Evolutionary conservation across 768 basidiomycete species (phyloP), one percentile per base, ranked within the genome.

Genomic region (Tricholoma matsutake): DNA sequence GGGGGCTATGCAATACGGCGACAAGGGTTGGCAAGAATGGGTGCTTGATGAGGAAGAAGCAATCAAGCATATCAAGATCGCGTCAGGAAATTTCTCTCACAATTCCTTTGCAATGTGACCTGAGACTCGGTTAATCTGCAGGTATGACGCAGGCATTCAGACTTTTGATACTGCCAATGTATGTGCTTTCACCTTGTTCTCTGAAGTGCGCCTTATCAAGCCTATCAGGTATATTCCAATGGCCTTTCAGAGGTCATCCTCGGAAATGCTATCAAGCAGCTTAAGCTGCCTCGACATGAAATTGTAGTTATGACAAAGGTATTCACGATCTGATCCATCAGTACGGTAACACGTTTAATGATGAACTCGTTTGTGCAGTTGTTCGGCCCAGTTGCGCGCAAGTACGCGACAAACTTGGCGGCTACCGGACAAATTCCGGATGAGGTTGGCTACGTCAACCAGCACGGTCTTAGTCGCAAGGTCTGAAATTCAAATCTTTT

Each of bases 241-340:
- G 88, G 88, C 2, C 71, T 75, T 6, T 87, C 85, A 0, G 91
- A 92, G 68, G 67, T 81, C 49, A 79, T 91, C 56, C 76, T 91
- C 18, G 90, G 90, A 10, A 86, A 88, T 64, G 88, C 85, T 2
- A 85, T 93, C 74, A 88, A 87, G 66, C 67, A 84, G 62, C 79
- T 83, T 63, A 70, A 85, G 20, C 76, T 90, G 11, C 88, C 89
- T n/a, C 83, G 91, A 1, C 86, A 88, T 13, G 83, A 87, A 64
- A 84, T 92, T 49, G 90, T 93, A 16, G 82, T 93, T 14, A 81
- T 92, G 78, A 91, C 91, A 58, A 92, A 93, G 75, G 84, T 84
- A 58, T 64, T 58, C 28, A 4, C n/a, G 14, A 18, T 43, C 53
- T 14, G 6, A 32, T 6, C 39, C 39, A 6, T n/a, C n/a, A 13